Evolutionary conservation across 2,329 filamentous ascomycete species (phyloP).

Genomic region (Tolypocladium ovalisporum): DNA sequence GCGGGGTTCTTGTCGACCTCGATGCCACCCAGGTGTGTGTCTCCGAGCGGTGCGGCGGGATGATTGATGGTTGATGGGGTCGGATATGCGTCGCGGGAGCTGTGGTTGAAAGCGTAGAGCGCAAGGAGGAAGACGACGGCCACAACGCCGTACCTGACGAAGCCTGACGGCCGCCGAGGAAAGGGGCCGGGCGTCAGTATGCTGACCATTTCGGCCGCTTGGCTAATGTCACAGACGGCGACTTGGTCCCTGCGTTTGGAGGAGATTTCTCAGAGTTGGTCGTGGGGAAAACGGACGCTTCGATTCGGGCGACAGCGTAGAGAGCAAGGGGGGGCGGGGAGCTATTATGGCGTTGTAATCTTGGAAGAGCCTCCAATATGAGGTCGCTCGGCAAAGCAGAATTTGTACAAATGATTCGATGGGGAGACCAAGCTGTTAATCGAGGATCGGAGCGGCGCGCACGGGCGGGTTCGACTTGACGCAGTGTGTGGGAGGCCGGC

Average conservation of each 20-base stretch:
- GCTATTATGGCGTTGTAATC: neutral
- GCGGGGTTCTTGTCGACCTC: neutral
- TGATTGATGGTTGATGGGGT: neutral
- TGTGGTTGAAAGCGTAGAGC: slow-evolving; percentile 16
- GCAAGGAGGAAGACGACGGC: slow-evolving; percentile 21
- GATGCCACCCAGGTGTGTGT: neutral
- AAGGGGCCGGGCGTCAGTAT: slow-evolving; percentile 4
- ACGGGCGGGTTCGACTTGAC: neutral
- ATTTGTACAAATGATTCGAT: neutral
- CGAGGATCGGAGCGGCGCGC: neutral
- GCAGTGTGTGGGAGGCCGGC: neutral
- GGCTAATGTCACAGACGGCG: neutral
- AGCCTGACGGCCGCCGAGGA: slow-evolving; percentile 21
- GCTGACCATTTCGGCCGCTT: slow-evolving; percentile 4
- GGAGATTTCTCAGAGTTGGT: neutral
- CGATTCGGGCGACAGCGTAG: neutral
- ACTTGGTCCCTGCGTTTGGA: neutral
- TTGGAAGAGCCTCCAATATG: neutral
- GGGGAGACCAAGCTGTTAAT: neutral
- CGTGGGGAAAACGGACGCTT: neutral
- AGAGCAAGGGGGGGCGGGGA: neutral
- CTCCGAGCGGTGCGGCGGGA: neutral
- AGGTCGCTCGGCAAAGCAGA: neutral
- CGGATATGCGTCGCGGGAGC: slow-evolving; percentile 7
- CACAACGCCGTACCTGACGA: slow-evolving; percentile 29